These are phyloP conservation scores for Cynara cardunculus DNA, from an alignment of 129 eudicot species.

Conservation along the genomic window DNA sequence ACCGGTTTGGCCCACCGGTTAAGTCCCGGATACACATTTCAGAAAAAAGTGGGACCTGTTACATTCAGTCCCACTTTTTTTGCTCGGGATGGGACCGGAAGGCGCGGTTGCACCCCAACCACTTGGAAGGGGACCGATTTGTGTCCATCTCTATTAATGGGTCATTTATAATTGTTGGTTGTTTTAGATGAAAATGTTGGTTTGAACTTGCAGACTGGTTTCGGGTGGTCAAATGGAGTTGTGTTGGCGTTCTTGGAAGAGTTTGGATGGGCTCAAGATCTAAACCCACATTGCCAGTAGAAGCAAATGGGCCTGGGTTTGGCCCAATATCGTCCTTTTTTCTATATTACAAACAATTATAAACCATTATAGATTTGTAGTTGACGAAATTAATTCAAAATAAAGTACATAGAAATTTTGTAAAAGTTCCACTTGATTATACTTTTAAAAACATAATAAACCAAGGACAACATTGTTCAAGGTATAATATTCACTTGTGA, in stretches of 20 bases:
- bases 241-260: slow-evolving; percentile 91
- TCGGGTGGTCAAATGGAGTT: slow-evolving; percentile 98
- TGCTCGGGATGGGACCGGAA: not conserved
- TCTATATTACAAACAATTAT: not conserved
- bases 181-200: not conserved
- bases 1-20: not conserved
- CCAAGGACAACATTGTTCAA: not conserved
- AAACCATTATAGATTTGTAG: not conserved
- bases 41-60: not conserved
- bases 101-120: not conserved
- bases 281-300: slow-evolving; percentile 48
- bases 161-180: not conserved
- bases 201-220: slow-evolving; percentile 92
- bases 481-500: not conserved
- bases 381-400: not conserved
- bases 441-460: not conserved
- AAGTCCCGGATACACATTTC: not conserved
- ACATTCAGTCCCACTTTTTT: not conserved
- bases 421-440: not conserved
- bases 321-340: not conserved
- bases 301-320: not conserved
- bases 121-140: not conserved
- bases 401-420: not conserved
- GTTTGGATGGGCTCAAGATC: slow-evolving; percentile 90
- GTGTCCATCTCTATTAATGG: not conserved